A percentile compares a stretch with the other conserved stretches of the same genome.
Conservation (phyloP, 75 land plant species). For the Picea glauca region DNA sequence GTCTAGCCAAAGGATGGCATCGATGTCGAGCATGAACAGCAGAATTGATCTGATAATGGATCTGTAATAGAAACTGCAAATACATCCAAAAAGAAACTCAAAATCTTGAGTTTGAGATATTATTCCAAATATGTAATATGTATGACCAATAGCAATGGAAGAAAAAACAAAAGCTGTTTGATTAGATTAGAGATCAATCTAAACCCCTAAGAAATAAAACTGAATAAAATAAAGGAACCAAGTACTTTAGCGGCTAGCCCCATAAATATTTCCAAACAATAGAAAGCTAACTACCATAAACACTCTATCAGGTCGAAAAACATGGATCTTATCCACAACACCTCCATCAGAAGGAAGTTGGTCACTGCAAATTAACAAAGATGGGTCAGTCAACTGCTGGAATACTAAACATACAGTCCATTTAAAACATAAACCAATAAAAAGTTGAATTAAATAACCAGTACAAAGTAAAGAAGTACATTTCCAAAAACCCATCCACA, state of each 20-base stretch:
- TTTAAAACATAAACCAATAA: neutral
- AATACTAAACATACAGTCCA: neutral
- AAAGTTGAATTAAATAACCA: neutral
- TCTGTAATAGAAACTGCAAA: slow-evolving; percentile 82
- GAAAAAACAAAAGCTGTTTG: no score
- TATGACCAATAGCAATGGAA: no score
- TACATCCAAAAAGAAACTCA: neutral
- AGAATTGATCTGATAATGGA: slow-evolving; percentile 74
- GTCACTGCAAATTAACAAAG: slow-evolving; percentile 36
- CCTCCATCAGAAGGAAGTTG: slow-evolving; percentile 20
- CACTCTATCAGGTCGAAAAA: slow-evolving; percentile 90
- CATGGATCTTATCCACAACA: slow-evolving; percentile 70
- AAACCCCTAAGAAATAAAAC: neutral
- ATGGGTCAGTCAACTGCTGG: neutral
- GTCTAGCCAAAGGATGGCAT: slow-evolving; percentile 48
- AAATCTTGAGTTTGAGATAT: neutral
- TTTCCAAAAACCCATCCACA: slow-evolving; percentile 94
- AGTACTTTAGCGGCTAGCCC: neutral
- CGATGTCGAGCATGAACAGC: slow-evolving; percentile 71
- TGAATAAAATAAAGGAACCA: neutral
- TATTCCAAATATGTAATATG: neutral
- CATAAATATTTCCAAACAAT: neutral
- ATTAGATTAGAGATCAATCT: no score
- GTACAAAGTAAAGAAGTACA: slow-evolving; percentile 28
- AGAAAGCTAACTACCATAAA: slow-evolving; percentile 57